Evolutionary conservation across 2,329 filamentous ascomycete genomes (phyloP).

Genomic region (Venturia asperata): DNA sequence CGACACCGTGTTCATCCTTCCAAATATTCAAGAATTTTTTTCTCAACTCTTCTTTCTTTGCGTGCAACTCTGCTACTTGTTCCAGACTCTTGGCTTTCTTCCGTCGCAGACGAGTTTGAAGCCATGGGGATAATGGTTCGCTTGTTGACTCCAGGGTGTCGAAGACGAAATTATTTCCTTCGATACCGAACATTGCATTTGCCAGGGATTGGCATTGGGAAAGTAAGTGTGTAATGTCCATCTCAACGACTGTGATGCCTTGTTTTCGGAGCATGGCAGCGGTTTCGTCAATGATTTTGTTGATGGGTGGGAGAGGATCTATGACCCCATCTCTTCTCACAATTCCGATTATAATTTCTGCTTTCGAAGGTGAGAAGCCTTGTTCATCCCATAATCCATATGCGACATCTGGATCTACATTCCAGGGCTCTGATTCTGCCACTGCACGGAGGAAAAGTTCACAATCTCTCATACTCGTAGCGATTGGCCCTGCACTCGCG

Average conservation of each 20-base stretch:
- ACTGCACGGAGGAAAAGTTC: conserved; percentile 50
- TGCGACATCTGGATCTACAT: conserved; percentile 39
- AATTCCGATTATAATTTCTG: conserved; percentile 40
- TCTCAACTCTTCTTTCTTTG: conserved; percentile 45
- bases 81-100: conserved; percentile 42
- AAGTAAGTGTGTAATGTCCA: conserved; percentile 47
- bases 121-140: conserved; percentile 55
- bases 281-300: conserved; percentile 41
- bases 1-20: conserved; percentile 38
- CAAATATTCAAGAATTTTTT: conserved; percentile 53
- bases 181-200: conserved; percentile 52
- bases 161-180: conserved; percentile 51
- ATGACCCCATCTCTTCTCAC: conserved; percentile 45
- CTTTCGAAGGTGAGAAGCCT: conserved; percentile 22
- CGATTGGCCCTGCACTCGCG: conserved; percentile 41
- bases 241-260: conserved; percentile 52
- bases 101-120: conserved; percentile 45
- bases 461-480: conserved; percentile 44
- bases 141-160: conserved; percentile 48
- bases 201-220: conserved; percentile 50
- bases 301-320: conserved; percentile 46
- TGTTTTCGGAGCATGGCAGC: conserved; percentile 28
- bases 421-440: conserved; percentile 46
- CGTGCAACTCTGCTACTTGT: conserved; percentile 47
- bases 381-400: conserved; percentile 34